Base-by-base conservation (phyloP, 208 protist genomes). In the Acanthamoeba lugdunensis region DNA sequence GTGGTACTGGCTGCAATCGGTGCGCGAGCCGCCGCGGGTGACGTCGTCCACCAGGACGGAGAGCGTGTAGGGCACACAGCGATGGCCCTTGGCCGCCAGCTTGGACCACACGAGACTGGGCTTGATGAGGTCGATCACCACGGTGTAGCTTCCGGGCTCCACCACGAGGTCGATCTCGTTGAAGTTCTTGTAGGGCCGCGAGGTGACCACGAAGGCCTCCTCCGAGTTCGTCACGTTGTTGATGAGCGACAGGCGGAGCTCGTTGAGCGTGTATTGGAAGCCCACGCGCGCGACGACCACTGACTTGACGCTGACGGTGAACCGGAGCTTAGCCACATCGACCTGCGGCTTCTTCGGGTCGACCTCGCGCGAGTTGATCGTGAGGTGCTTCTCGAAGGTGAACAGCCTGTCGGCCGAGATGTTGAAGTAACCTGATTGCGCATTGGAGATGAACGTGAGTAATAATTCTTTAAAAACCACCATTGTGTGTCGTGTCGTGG, bases 11-110 rank as follows among this genome's bases (percentile, higher is more conserved):
- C 63, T 84, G 90, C 90, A 93, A 28, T 84, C 69, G 7, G 73
- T 67, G 69, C 48, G 85, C 37, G 37, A 9, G 52, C 45, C 85
- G 9, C 90, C 90, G 33, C 50, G 63, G 48, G 28, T 23, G 30
- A 28, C 54, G 21, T 84, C 71, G 23, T 93, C 90, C 21, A 93
- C 48, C 4, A 30, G 5, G 28, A 93, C n/a, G 37, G 90, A 84
- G 71, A 93, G 41, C 16, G 90, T 63, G 54, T 84, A 93, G 90
- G 90, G 90, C 9, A 93, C 50, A 37, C 90, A 93, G 28, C 73
- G 85, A 14, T 52, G 6, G 61, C 85, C 85, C 33, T 54, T 71
- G n/a, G 8, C 25, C 13, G 5, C 45, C 25, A 91, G 56, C 65
- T 56, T 91, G 30, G 4, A 7, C 85, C 85, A 91, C 30, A 91